These are phyloP conservation scores for Talaromyces liani DNA, from an alignment of 495 filamentous ascomycete species.

Conservation along the genomic window DNA sequence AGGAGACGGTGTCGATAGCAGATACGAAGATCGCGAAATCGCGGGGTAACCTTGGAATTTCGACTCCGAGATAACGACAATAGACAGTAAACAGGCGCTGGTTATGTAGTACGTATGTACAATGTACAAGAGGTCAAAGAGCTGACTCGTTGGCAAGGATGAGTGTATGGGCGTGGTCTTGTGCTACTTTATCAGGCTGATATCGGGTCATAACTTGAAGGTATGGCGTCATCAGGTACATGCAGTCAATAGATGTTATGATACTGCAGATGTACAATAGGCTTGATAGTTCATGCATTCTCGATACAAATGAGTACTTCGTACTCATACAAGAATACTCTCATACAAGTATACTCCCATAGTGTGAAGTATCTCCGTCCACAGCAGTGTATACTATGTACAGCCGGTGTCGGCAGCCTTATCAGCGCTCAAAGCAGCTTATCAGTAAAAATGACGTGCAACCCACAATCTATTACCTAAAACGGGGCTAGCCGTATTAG, in stretches of 20 bases:
- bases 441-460: slow-evolving; percentile 1
- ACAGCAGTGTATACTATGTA: background rate
- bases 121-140: background rate
- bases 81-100: background rate
- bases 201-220: background rate
- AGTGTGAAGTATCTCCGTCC: background rate
- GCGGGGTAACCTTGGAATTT: background rate
- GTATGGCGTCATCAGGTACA: background rate
- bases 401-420: background rate
- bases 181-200: background rate
- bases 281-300: too few species aligned
- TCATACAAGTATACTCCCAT: background rate
- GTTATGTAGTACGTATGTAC: too few species aligned
- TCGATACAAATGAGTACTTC: background rate
- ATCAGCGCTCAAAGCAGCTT: background rate
- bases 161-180: background rate
- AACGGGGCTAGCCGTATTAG: background rate
- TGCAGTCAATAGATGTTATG: background rate
- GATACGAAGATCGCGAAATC: background rate
- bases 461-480: slow-evolving; percentile 5
- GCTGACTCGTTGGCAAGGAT: background rate
- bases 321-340: background rate
- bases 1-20: background rate
- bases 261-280: too few species aligned
- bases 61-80: background rate